Evolutionary conservation across 2,329 filamentous ascomycete species (phyloP), one percentile per base, ranked within the genome.

Genomic region (Septoria petroselini): DNA sequence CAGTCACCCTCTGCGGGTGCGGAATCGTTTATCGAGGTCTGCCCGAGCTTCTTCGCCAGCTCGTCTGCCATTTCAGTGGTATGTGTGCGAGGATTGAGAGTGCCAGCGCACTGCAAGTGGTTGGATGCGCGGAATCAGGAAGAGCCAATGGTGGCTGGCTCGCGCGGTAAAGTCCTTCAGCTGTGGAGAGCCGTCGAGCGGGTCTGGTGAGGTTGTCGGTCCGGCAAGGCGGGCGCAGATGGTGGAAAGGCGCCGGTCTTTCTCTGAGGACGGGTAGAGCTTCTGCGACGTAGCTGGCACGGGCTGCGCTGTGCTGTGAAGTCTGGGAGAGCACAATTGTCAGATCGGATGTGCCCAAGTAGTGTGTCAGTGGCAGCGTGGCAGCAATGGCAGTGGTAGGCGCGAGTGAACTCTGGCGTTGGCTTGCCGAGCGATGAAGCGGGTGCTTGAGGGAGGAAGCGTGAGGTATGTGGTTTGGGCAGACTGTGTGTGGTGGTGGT

Each of bases 1-100:
- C 87, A 91, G 66, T 89, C 82, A 23, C 82, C 80, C 14, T 38
- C 43, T 54, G 76, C 69, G 76, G 62, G 60, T 76, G 67, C 74
- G 76, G 62, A 60, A 55, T 68, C 76, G 69, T 70, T 74, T 58
- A 79, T 65, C 54, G 76, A 75, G 27, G 76, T 78, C 45, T 74
- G 71, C 58, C 77, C 77, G 63, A 84, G 72, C 70, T 82, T 74
- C 61, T 76, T 78, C 63, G 77, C 75, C 50, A 76, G 72, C 64
- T 75, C 72, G 56, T 71, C 67, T 54, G 74, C 70, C 73, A 76
- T 76, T 68, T 62, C 52, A 48, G 41, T 11, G 27, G n/a, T n/a
- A 17, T 40, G 25, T 41, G 27, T 41, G 37, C 33, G 21, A 11
- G 42, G 31, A 27, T 29, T 23, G 15, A 35, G 17, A 45, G 45